Conservation (phyloP, 169 alveolate species). For the Cryptosporidium meleagridis region DNA sequence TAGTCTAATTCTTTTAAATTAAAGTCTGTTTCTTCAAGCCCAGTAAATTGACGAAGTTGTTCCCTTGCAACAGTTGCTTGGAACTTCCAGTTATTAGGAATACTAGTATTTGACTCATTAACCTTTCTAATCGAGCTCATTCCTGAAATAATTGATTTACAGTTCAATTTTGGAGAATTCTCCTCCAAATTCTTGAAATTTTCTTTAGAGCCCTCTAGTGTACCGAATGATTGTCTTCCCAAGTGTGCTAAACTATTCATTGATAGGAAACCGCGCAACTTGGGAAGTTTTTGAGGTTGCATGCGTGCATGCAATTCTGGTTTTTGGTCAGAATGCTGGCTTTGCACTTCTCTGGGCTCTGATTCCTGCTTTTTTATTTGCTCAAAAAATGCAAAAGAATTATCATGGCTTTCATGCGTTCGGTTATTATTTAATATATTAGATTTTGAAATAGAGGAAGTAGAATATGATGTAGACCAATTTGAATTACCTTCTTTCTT, state of each 20-base stretch:
- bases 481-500: background rate
- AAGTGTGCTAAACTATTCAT: slow-evolving; percentile 67
- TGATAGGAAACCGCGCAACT: slow-evolving; percentile 69
- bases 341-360: background rate
- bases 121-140: slow-evolving; percentile 51
- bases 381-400: background rate
- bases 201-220: background rate
- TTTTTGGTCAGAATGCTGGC: background rate
- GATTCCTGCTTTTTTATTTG: background rate
- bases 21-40: slow-evolving; percentile 42
- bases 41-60: slow-evolving; percentile 34
- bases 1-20: background rate
- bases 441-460: background rate
- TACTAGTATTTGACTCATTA: slow-evolving; percentile 5
- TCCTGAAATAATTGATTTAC: background rate
- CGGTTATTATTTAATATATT: background rate
- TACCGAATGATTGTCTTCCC: slow-evolving; percentile 49
- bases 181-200: background rate
- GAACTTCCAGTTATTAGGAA: slow-evolving; percentile 70
- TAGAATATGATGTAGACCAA: background rate
- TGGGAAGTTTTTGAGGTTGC: slow-evolving; percentile 48
- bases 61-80: slow-evolving; percentile 73
- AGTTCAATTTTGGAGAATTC: background rate
- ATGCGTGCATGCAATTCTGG: background rate
- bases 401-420: background rate